phyloP scores from a whole-genome alignment of 106 monocot genomes.

The Vanilla planifolia region DNA sequence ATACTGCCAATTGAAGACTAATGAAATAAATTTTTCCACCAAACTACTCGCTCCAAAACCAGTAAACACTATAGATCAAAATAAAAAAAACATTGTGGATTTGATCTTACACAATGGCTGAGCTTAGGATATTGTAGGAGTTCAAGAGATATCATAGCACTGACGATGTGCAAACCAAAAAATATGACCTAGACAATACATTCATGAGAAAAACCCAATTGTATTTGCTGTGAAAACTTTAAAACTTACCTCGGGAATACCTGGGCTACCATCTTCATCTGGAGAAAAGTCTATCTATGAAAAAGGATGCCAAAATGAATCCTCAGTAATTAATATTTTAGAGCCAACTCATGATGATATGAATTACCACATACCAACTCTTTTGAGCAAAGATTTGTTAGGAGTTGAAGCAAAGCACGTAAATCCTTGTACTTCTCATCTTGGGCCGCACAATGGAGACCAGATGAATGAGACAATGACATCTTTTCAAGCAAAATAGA shows the following conservation, averaged over 20 bases:
- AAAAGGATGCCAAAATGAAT: slow-evolving; percentile 7
- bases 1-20: slow-evolving; percentile 54
- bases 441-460: slow-evolving; percentile 69
- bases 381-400: slow-evolving; percentile 87
- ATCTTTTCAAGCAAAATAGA: slow-evolving; percentile 29
- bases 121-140: slow-evolving; percentile 93
- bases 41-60: neutral
- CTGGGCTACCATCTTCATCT: slow-evolving; percentile 44
- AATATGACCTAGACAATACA: slow-evolving; percentile 70
- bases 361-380: slow-evolving; percentile 56
- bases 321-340: neutral
- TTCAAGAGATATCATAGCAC: slow-evolving; percentile 85
- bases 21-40: neutral
- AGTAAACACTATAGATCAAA: no score
- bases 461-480: slow-evolving; percentile 57
- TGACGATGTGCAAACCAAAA: slow-evolving; percentile 78
- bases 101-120: slow-evolving; percentile 64
- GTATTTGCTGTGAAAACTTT: neutral
- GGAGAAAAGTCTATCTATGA: slow-evolving; percentile 82
- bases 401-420: slow-evolving; percentile 91
- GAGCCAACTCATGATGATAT: slow-evolving; percentile 3
- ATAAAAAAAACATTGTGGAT: slow-evolving; percentile 5
- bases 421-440: slow-evolving; percentile 90
- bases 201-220: neutral
- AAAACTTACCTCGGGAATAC: slow-evolving; percentile 67